A percentile compares a stretch with the other conserved stretches of the same genome.
Conservation (phyloP, 257 asterid species). For the Przewalskia tangutica region DNA sequence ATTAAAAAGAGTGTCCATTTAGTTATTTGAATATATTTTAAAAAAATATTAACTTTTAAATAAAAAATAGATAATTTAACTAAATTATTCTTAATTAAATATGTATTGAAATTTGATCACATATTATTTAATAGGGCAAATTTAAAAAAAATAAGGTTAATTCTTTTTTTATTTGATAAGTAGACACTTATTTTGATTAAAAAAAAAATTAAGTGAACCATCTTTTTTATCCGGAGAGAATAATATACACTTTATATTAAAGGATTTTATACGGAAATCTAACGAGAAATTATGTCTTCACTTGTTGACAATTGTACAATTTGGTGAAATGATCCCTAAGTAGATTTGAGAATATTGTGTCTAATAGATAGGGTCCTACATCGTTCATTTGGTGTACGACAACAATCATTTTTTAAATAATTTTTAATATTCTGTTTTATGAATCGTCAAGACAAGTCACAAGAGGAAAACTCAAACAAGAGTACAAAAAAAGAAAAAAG, state of each 20-base stretch:
- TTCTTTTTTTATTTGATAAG: too few species aligned
- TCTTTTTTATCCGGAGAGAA: too few species aligned
- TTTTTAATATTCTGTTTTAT: not conserved
- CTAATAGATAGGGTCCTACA: not conserved
- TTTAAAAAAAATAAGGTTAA: too few species aligned
- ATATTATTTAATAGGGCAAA: too few species aligned
- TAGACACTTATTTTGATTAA: too few species aligned
- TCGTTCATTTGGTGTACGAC: not conserved
- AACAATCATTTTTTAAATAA: not conserved
- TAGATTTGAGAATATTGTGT: constrained; percentile 6
- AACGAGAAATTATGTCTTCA: not conserved
- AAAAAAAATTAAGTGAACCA: too few species aligned
- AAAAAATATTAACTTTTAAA: not conserved
- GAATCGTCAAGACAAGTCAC: not conserved
- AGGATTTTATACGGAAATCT: not conserved
- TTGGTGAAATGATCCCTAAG: not conserved
- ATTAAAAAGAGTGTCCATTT: too few species aligned
- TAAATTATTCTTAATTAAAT: too few species aligned
- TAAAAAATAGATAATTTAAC: too few species aligned
- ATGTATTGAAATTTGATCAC: too few species aligned
- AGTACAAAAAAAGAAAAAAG: constrained; percentile 7
- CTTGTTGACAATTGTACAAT: constrained; percentile 5
- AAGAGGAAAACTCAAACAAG: not conserved
- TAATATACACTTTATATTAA: not conserved
- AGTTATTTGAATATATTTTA: too few species aligned